Conservation (phyloP, 345 rosid species). For the Melaleuca quinquenervia region DNA sequence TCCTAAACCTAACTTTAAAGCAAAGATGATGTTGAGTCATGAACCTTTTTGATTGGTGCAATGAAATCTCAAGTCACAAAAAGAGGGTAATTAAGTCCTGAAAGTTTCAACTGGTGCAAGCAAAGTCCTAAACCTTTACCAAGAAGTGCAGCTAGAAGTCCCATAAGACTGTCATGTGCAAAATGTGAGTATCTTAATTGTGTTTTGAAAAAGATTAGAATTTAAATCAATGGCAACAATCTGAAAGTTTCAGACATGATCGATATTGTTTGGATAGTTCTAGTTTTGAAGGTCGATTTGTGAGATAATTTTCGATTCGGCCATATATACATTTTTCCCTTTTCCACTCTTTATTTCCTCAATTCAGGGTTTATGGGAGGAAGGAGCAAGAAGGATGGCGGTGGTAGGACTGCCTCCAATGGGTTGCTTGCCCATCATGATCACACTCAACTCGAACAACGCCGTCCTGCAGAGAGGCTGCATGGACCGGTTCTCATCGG, state of each 20-base stretch:
- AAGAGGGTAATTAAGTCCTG: background rate
- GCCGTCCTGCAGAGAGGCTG: conserved; percentile 34
- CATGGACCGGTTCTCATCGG: conserved; percentile 30
- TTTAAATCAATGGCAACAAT: background rate
- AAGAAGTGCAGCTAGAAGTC: background rate
- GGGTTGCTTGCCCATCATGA: conserved; percentile 72
- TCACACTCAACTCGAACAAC: conserved; percentile 37
- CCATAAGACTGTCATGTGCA: background rate
- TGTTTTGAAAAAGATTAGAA: background rate
- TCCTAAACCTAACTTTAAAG: background rate
- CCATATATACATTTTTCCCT: background rate
- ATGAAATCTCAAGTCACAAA: background rate
- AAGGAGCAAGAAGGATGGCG: conserved; percentile 47
- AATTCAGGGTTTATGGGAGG: conserved; percentile 37
- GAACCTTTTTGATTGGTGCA: background rate
- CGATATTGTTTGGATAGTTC: background rate
- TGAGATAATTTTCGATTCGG: background rate
- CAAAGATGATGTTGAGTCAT: background rate
- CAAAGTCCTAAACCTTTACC: background rate
- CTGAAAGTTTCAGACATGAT: background rate
- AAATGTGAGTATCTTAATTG: background rate
- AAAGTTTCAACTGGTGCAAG: background rate
- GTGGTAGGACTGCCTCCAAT: conserved; percentile 53
- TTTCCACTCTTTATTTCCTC: background rate
- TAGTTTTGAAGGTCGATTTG: background rate